These are phyloP conservation scores for Ballota nigra DNA, from an alignment of 257 asterid species.

Conservation along the genomic window DNA sequence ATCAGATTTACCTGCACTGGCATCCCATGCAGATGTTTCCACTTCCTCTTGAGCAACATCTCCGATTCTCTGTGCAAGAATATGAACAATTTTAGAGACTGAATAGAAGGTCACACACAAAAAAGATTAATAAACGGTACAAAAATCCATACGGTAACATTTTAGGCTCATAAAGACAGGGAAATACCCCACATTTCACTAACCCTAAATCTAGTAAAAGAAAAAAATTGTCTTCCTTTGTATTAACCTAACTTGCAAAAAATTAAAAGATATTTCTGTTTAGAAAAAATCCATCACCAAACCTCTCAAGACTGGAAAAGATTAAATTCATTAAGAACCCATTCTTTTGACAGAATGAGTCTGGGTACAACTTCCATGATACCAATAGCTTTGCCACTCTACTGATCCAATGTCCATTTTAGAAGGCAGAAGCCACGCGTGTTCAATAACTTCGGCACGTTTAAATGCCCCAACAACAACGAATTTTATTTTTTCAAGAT, in stretches of 20 bases:
- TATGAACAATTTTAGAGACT: slow-evolving; percentile 13
- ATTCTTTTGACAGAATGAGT: not conserved
- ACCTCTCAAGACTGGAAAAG: slow-evolving; percentile 1
- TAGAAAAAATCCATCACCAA: not conserved
- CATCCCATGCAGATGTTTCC: slow-evolving; percentile 75
- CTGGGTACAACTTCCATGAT: not conserved
- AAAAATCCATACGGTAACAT: not conserved
- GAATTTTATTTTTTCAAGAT: not conserved
- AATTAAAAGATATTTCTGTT: not conserved
- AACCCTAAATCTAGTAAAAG: not conserved
- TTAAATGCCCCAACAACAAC: slow-evolving; percentile 13
- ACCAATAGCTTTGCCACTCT: slow-evolving; percentile 9
- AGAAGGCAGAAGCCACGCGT: not conserved
- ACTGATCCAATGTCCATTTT: not conserved
- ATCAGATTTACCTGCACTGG: slow-evolving; percentile 56
- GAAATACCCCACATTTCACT: not conserved
- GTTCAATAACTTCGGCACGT: slow-evolving; percentile 11
- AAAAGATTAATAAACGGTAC: not conserved
- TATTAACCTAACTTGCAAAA: not conserved
- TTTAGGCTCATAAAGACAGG: not conserved
- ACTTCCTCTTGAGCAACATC: slow-evolving; percentile 64
- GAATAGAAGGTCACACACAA: slow-evolving; percentile 14
- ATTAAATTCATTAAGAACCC: not conserved
- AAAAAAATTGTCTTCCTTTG: not conserved
- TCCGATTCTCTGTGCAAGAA: slow-evolving; percentile 60